Percentiles rank a stretch among this genome's conserved stretches.
Evolutionary conservation across 2,329 filamentous ascomycete species (phyloP).

Genomic region (Sphaceloma murrayae): DNA sequence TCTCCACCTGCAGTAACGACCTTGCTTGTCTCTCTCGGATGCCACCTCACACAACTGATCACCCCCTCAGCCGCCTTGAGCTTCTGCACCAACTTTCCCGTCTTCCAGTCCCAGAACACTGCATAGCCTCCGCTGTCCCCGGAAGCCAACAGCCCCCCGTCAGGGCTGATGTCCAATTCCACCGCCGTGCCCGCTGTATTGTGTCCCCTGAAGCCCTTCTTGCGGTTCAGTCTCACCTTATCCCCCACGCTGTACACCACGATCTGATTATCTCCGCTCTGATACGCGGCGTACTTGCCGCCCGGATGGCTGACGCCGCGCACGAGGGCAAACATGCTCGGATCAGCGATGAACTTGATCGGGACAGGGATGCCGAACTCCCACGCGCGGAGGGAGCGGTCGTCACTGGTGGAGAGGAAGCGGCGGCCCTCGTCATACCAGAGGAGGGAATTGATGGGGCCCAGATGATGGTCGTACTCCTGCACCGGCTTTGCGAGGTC

Average conservation of each 20-base stretch:
- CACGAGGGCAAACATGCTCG: constrained; percentile 86
- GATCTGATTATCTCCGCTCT: constrained; percentile 91
- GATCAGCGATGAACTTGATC: constrained; percentile 96
- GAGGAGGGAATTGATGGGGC: constrained; percentile 94
- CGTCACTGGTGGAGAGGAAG: constrained; percentile 96
- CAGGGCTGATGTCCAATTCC: constrained; percentile 77
- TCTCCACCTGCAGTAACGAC: constrained; percentile 83
- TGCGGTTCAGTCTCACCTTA: constrained; percentile 93
- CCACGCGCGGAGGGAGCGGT: constrained; percentile 93
- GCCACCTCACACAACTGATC: constrained; percentile 84
- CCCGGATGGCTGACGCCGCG: constrained; percentile 74
- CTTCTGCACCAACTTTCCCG: constrained; percentile 98
- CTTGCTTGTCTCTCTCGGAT: constrained; percentile 95
- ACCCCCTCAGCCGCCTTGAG: constrained; percentile 74
- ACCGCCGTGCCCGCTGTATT: constrained; percentile 93
- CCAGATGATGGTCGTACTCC: constrained; percentile 96
- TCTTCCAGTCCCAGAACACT: constrained; percentile 99
- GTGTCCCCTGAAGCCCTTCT: constrained; percentile 92
- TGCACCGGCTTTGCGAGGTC: constrained; percentile 59
- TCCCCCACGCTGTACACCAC: constrained; percentile 90
- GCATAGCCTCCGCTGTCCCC: constrained; percentile 84
- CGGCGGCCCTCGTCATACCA: constrained; percentile 91
- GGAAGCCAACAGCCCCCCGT: constrained; percentile 80
- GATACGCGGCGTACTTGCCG: constrained; percentile 90
- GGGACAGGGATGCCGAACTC: constrained; percentile 97